Evolutionary conservation across 2,329 filamentous ascomycete species (phyloP).

Genomic region (Periconia sp.): DNA sequence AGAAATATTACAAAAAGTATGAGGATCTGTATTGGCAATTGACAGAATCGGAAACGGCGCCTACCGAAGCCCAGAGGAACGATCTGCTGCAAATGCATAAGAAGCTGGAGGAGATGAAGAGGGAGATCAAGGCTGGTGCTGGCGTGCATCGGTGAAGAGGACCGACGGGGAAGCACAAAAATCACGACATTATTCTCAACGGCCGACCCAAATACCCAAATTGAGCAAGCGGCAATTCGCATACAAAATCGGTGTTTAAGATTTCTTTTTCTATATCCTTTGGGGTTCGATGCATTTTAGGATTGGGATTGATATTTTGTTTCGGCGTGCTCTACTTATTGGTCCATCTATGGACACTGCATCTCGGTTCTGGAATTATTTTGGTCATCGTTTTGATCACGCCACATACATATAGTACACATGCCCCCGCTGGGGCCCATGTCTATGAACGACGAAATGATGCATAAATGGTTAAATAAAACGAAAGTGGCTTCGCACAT

Average conservation of each 20-base stretch:
- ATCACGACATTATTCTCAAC: conserved; percentile 3
- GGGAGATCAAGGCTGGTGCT: conserved; percentile 57
- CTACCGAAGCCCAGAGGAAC: conserved; percentile 57
- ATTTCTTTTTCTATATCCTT: conserved; percentile 1
- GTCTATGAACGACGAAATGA: conserved; percentile 21
- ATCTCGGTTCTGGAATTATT: conserved; percentile 19
- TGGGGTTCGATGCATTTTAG: no score
- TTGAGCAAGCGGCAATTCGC: conserved; percentile 13
- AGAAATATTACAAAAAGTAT: conserved; percentile 64
- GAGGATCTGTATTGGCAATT: conserved; percentile 60
- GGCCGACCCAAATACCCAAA: conserved; percentile 8
- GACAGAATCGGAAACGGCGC: conserved; percentile 48
- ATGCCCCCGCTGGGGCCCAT: conserved; percentile 14
- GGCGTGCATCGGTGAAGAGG: conserved; percentile 29
- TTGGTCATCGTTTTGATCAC: conserved; percentile 8
- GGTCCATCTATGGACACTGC: conserved; percentile 14
- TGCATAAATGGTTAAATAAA: conserved; percentile 27
- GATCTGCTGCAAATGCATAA: conserved; percentile 61
- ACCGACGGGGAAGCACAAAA: conserved; percentile 4
- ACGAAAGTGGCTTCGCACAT: no score
- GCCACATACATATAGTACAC: conserved; percentile 3
- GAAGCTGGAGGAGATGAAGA: conserved; percentile 62
- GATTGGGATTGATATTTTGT: no score
- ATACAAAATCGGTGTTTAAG: conserved; percentile 7
- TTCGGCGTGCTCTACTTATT: no score